A percentile compares a stretch with the other conserved stretches of the same genome.
phyloP scores from a whole-genome alignment of 2,329 filamentous ascomycete species.

The Penicillium sp. region DNA sequence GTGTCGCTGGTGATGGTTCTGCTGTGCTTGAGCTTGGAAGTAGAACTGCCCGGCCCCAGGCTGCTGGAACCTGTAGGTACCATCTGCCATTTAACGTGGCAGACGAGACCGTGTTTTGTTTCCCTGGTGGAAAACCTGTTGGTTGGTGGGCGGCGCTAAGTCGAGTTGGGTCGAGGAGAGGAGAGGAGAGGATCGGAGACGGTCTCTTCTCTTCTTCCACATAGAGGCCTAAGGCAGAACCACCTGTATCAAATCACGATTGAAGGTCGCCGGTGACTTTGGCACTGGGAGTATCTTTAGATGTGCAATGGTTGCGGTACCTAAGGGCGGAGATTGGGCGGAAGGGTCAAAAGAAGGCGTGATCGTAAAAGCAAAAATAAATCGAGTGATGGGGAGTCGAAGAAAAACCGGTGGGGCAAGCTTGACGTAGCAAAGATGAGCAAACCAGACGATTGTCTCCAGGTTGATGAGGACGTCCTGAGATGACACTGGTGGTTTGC shows the following conservation, averaged over 20 bases:
- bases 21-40: conserved; percentile 45
- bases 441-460: conserved; percentile 19
- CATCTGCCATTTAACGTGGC: conserved; percentile 55
- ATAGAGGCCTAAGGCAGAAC: conserved; percentile 43
- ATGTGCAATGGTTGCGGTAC: conserved; percentile 21
- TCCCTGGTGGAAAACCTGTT: conserved; percentile 28
- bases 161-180: conserved; percentile 25
- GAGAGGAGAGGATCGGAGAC: conserved; percentile 39
- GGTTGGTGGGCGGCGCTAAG: conserved; percentile 23
- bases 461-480: conserved; percentile 18
- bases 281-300: conserved; percentile 4
- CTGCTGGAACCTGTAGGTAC: conserved; percentile 55
- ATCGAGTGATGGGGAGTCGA: conserved; percentile 7
- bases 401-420: conserved; percentile 4
- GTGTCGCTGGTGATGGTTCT: conserved; percentile 44
- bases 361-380: background rate
- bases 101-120: conserved; percentile 44
- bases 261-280: conserved; percentile 15
- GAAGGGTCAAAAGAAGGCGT: conserved; percentile 28
- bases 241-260: conserved; percentile 22
- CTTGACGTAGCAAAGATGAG: conserved; percentile 19
- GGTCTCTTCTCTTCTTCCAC: conserved; percentile 51
- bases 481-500: conserved; percentile 39
- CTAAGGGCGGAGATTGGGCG: conserved; percentile 24
- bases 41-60: conserved; percentile 52